Conservation (phyloP, 306 rosid species). For the Medicago ruthenica region DNA sequence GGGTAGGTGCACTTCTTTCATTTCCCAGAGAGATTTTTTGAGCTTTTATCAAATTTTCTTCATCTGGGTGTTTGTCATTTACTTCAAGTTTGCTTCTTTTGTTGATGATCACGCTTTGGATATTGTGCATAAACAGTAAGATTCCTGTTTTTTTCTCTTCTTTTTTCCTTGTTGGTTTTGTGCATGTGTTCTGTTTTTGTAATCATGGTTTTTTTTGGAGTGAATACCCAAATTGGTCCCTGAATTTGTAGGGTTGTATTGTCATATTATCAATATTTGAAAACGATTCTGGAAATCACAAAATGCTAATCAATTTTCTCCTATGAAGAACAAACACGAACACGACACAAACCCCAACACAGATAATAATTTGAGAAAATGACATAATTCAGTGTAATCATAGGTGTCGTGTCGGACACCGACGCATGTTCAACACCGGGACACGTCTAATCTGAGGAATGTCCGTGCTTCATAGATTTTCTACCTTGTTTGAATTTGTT, state of each 20-base stretch:
- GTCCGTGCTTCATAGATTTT: background rate
- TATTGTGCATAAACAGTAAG: conserved; percentile 24
- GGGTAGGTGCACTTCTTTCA: background rate
- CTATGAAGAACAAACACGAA: too few relatives aligned
- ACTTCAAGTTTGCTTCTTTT: conserved; percentile 36
- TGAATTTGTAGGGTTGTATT: background rate
- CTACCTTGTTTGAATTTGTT: background rate
- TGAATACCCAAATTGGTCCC: too few relatives aligned
- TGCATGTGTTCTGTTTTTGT: conserved; percentile 24
- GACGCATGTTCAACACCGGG: too few relatives aligned
- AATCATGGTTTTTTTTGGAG: background rate
- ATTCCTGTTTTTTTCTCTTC: background rate
- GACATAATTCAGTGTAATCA: too few relatives aligned
- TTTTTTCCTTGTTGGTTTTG: background rate
- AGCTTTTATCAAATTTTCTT: conserved; percentile 30
- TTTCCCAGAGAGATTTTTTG: background rate
- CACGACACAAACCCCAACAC: too few relatives aligned
- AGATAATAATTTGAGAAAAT: too few relatives aligned
- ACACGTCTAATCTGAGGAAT: background rate
- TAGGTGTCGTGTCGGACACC: too few relatives aligned
- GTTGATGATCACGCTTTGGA: conserved; percentile 35
- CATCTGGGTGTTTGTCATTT: conserved; percentile 37
- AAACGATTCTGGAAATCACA: background rate
- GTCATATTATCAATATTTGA: too few relatives aligned
- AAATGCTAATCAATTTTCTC: background rate